Evolutionary conservation across 208 protist genomes (phyloP).

Genomic region (Lotmaria passim): DNA sequence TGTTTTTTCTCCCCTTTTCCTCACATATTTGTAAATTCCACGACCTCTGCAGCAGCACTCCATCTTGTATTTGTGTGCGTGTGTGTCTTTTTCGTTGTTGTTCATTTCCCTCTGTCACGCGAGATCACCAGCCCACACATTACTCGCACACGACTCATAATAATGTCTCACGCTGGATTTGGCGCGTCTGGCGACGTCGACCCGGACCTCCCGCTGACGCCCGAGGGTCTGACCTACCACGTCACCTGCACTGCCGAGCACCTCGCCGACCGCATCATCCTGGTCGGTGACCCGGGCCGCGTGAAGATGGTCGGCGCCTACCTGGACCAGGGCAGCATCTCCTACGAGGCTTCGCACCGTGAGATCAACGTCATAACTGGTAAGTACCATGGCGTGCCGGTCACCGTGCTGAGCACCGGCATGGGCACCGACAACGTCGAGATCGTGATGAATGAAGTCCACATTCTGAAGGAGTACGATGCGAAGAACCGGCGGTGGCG

Average conservation of each 20-base stretch:
- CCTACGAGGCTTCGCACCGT: constrained; percentile 58
- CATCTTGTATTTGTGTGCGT: too few species aligned
- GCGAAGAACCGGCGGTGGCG: constrained; percentile 45
- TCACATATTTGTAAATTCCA: too few species aligned
- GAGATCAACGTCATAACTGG: constrained; percentile 76
- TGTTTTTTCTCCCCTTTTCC: too few species aligned
- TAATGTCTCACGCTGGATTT: constrained; percentile 45
- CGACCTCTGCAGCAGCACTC: too few species aligned
- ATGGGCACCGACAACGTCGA: constrained; percentile 88
- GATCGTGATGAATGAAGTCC: constrained; percentile 78
- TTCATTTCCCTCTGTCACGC: too few species aligned
- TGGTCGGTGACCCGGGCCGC: constrained; percentile 75
- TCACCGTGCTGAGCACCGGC: constrained; percentile 73
- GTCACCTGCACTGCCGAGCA: constrained; percentile 46
- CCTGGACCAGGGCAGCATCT: constrained; percentile 65
- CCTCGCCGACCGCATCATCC: constrained; percentile 74
- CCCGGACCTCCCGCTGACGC: constrained; percentile 64
- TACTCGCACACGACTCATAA: too few species aligned
- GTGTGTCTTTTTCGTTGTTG: too few species aligned
- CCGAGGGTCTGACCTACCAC: constrained; percentile 76
- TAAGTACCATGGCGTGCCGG: constrained; percentile 69
- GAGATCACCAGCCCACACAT: too few species aligned
- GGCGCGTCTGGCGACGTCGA: constrained; percentile 42
- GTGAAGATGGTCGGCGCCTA: constrained; percentile 56
- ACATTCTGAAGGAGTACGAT: constrained; percentile 85